These are phyloP conservation scores for Pseudodiploospora longispora DNA, from an alignment of 2,329 filamentous ascomycete species.

Conservation along the genomic window DNA sequence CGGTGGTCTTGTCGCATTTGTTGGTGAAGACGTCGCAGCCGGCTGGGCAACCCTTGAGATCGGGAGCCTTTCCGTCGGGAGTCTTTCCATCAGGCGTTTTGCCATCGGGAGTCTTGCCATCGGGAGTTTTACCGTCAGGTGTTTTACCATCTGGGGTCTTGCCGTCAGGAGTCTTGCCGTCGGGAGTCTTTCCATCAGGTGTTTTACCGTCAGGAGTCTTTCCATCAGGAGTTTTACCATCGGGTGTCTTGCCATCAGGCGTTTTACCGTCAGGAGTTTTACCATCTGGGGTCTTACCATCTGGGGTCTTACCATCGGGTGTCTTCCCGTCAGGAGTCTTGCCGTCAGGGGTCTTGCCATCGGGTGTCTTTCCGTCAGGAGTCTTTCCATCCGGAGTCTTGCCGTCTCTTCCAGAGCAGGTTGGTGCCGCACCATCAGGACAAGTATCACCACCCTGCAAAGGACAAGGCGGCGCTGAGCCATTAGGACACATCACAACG, in stretches of 20 bases:
- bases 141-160: too few species aligned
- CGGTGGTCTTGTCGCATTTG: constrained; percentile 6
- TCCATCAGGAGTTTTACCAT: neutral
- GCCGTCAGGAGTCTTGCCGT: neutral
- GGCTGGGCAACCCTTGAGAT: neutral
- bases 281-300: neutral
- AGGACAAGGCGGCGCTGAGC: neutral
- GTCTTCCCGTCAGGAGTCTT: neutral
- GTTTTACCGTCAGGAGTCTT: neutral
- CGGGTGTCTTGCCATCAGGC: neutral
- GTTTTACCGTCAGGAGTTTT: neutral
- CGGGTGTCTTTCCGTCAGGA: neutral
- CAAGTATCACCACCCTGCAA: neutral
- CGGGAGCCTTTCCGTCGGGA: neutral
- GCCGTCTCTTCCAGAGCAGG: too few species aligned
- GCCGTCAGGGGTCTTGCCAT: neutral
- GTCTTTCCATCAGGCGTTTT: too few species aligned
- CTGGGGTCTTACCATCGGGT: neutral
- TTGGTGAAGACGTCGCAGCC: constrained; percentile 4
- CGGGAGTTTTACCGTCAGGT: too few species aligned
- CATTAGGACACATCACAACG: neutral
- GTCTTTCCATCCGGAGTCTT: neutral
- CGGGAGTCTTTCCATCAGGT: neutral
- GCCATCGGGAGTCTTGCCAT: too few species aligned
- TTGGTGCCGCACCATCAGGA: too few species aligned